Evolutionary conservation across 2,329 filamentous ascomycete genomes (phyloP), one percentile per base, ranked within the genome.

Genomic region (Sclerotinia glacialis): DNA sequence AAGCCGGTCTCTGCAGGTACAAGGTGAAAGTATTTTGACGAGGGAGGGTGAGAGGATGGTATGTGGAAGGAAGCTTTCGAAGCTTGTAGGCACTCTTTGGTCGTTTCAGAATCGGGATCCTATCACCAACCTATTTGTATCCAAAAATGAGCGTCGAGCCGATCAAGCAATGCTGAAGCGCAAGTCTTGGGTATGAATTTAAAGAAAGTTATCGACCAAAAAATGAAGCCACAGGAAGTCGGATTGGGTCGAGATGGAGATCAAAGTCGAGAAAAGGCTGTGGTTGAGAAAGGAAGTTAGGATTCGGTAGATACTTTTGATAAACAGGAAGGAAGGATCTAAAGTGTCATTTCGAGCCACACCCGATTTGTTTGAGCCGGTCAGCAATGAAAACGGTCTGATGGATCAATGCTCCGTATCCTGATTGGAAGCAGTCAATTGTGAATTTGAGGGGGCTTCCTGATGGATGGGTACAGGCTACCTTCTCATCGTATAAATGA

Each of bases 151-250:
- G 70, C 72, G 34, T 72, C 70, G 67, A 73, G 71, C 70, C 67
- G 72, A 73, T 71, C 70, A 72, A 70, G 70, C 68, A 71, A 69
- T 65, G 64, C 55, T 70, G 66, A 71, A 72, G 72, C 70, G 67
- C 46, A 66, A 55, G 42, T 28, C 50, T 37, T 60, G 47, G 18
- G 44, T 6, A 50, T 31, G 54, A 46, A 65, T 16, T 61, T 37
- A 61, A 61, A 44, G 64, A 61, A 61, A 59, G 62, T 58, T 40
- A 34, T 59, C 62, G 42, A 59, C 52, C 23, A 58, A n/a, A 56
- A 47, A 21, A 56, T 21, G 53, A 34, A 59, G 53, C 42, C 52
- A 28, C 52, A 49, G 23, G 42, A 37, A n/a, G n/a, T 40, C 31
- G 42, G 18, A 47, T n/a, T 47, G 37, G 31, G 23, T 46, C 42